Percentiles rank a stretch among this genome's conserved stretches.
Evolutionary conservation across 768 basidiomycete species (phyloP).

Genomic region (Strobilomyces dryophilus): DNA sequence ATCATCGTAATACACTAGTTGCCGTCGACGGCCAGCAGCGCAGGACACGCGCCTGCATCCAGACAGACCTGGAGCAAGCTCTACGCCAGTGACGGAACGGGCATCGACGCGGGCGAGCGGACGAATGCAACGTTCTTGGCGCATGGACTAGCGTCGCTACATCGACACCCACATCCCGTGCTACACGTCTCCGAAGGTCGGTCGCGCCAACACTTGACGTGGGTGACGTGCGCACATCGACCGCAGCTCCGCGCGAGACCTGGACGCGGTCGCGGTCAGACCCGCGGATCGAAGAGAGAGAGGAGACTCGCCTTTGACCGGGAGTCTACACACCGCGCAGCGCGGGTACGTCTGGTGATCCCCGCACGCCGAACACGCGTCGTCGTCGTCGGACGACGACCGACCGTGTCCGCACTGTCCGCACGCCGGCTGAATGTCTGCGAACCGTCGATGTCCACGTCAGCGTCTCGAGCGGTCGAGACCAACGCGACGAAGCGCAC

Average conservation of each 20-base stretch:
- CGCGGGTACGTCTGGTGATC: conserved; percentile 41
- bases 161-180: conserved; percentile 67
- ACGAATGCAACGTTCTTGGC: conserved; percentile 2
- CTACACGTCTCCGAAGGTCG: conserved; percentile 49
- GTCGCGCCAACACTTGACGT: conserved; percentile 58
- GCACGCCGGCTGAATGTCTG: conserved; percentile 50
- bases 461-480: not conserved
- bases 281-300: not conserved
- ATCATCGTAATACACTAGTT: conserved; percentile 5
- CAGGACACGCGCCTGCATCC: no score
- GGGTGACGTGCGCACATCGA: conserved; percentile 60
- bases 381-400: conserved; percentile 25
- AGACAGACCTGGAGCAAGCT: no score
- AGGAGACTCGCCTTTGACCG: conserved; percentile 57
- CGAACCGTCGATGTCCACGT: not conserved
- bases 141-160: conserved; percentile 27
- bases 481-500: conserved; percentile 1
- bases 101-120: conserved; percentile 10
- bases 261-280: no score
- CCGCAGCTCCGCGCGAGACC: conserved; percentile 62
- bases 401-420: conserved; percentile 37
- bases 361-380: conserved; percentile 42
- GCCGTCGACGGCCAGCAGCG: not conserved
- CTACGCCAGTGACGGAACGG: not conserved
- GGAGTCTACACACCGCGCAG: conserved; percentile 74